Evolutionary conservation across 2,329 filamentous ascomycete genomes (phyloP), one percentile per base, ranked within the genome.

Genomic region (Alternaria sp.): DNA sequence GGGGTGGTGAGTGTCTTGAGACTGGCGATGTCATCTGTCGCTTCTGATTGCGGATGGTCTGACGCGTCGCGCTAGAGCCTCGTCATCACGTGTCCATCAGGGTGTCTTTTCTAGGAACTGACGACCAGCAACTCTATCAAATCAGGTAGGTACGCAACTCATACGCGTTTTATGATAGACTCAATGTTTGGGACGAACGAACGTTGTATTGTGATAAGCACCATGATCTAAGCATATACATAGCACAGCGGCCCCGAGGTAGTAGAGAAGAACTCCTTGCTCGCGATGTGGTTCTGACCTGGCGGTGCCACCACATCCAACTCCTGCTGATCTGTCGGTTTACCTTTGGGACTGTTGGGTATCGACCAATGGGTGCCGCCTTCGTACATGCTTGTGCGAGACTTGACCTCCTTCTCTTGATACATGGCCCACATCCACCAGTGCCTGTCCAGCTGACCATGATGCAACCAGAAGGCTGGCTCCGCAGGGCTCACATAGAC

Each of bases 401-500:
- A 57, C 61, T 71, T 72, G 15, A 76, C 25, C 43, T 83, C 75
- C 19, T 78, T 66, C 32, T 73, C 73, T 5, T 65, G 50, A 47
- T 75, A 75, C 54, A 81, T 83, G 69, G 83, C 81, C 84, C 84
- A 86, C 61, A 83, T 82, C 82, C 82, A 84, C 80, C 81, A 86
- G 13, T 82, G 74, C 10, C 83, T 74, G 68, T 86, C 84, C 15
- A 86, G 77, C 69, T 82, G 79, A 5, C 77, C 80, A 64, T 86
- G 84, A 65, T 85, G 84, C 40, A 83, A 73, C 75, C 79, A 86
- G 72, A 86, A 86, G 23, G 73, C 53, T 2, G 82, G 82, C 45
- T 86, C 84, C 6, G 73, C 77, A 8, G 84, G 83, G 10, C 78
- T 81, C 2, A 82, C 80, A 66, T 80, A 84, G 10, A 83, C 73